Evolutionary conservation across 1,139 yeast species (phyloP), one percentile per base, ranked within the genome.

Genomic region (Pichia sp.): DNA sequence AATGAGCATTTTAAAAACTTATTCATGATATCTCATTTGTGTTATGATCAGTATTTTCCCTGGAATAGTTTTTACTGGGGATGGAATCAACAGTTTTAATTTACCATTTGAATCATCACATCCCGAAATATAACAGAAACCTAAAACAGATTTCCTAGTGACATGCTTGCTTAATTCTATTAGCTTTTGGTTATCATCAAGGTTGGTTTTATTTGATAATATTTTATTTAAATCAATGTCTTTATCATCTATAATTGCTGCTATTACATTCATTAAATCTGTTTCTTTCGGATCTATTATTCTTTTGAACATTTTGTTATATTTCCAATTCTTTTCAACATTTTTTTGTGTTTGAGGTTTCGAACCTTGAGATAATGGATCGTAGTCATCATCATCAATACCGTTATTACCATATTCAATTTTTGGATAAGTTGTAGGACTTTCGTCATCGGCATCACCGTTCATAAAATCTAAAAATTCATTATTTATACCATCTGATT

Each of bases 81-180:
- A 83, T 0, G 98, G 97, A 54, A 90, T 72, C 52, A 90, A 69
- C 6, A 92, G 73, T 57, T 82, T 82, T 51, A 87, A 62, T 54
- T 77, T 82, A n/a, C 76, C 74, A 58, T 82, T 82, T 22, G 76
- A 69, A 52, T 90, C 97, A 50, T 76, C 80, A 45, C 68, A 71
- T 46, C 69, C 68, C 5, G 74, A 65, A 4, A 76, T 71, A 53
- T 76, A 79, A 6, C 73, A 70, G 55, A 71, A 76, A 3, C 67
- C 67, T 8, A 56, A 33, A 16, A 57, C 51, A 16, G 53, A 46
- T 33, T 46, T 51, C 8, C 40, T 40, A n/a, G 52, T 39, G 2
- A 54, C 46, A 2, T 51, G 42, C 37, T 50, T 47, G 22, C 25
- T 37, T 11, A 48, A 31, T 22, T 39, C 30, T 9, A 23, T 4